These are phyloP conservation scores for Neocucurbitaria cava DNA, from an alignment of 2,329 filamentous ascomycete genomes.

Conservation along the genomic window DNA sequence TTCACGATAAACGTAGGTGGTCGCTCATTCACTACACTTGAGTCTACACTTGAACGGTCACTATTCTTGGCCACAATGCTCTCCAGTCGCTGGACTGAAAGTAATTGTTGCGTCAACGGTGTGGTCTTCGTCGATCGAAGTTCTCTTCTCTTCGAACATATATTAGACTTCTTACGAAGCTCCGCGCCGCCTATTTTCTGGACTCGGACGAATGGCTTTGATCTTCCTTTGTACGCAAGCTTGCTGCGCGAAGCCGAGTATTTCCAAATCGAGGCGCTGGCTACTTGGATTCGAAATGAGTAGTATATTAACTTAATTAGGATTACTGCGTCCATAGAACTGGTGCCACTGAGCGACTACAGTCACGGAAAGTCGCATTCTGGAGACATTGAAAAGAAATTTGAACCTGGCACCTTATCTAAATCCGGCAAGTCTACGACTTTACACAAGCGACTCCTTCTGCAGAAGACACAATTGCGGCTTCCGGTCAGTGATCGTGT, in stretches of 20 bases:
- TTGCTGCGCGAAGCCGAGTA: slow-evolving; percentile 6
- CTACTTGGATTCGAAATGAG: slow-evolving; percentile 5
- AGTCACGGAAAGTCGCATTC: slow-evolving; percentile 5
- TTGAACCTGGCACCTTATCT: slow-evolving; percentile 7
- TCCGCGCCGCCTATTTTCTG: slow-evolving; percentile 7
- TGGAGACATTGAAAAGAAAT: slow-evolving; percentile 6
- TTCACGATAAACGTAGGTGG: slow-evolving; percentile 8
- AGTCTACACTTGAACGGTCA: slow-evolving; percentile 10
- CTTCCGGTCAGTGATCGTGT: neutral
- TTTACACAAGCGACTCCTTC: slow-evolving; percentile 4
- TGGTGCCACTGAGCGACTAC: slow-evolving; percentile 5
- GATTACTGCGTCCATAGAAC: slow-evolving; percentile 7
- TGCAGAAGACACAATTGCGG: neutral
- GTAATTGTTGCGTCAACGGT: slow-evolving; percentile 8
- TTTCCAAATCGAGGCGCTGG: slow-evolving; percentile 10
- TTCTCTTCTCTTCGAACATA: slow-evolving; percentile 10
- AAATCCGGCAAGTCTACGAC: slow-evolving; percentile 6
- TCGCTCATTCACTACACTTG: slow-evolving; percentile 5
- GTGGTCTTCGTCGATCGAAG: slow-evolving; percentile 5
- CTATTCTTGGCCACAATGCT: slow-evolving; percentile 4
- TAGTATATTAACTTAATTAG: slow-evolving; percentile 6
- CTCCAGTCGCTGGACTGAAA: slow-evolving; percentile 2
- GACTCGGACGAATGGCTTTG: slow-evolving; percentile 8
- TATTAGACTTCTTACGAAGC: slow-evolving; percentile 10
- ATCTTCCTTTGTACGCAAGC: slow-evolving; percentile 8